Evolutionary conservation across 2,329 filamentous ascomycete species (phyloP), one percentile per base, ranked within the genome.

Genomic region (Ceratocystis ficicola): DNA sequence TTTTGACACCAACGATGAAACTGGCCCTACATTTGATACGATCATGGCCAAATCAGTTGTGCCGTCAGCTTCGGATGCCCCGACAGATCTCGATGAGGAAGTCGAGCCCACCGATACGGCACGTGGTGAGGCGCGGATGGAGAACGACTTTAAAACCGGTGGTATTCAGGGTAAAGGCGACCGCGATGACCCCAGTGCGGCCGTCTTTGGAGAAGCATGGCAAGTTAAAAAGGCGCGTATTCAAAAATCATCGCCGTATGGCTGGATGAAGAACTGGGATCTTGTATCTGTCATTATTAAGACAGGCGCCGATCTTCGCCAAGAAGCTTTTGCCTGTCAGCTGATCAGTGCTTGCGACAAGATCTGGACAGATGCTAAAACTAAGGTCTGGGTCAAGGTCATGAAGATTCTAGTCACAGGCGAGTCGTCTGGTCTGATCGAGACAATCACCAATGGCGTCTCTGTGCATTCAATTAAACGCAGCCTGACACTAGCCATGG

Each of bases 201-300:
- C 89, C 8, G 90, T 90, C 4, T 93, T 94, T 74, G 89, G 90
- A 67, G 89, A 94, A 75, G 89, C 89, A 22, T 94, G 89, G 89
- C 84, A 87, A 70, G 82, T 86, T 65, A 94, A 94, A 75, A 89
- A 88, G 71, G 89, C 93, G 74, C 87, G 89, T 22, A 90, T 94
- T 73, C 83, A 89, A 68, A 87, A 88, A 71, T 88, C 88, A 1
- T 93, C 89, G 0, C 89, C 89, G 0, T 94, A 92, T 72, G 89
- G 89, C 8, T 90, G 88, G 84, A 90, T 91, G 86, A 89, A 89
- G 76, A 93, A 91, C 72, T 94, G 89, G 89, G 89, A 94, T 72
- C 80, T 94, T 28, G 80, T 94, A 69, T 92, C 88, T 72, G 89
- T 94, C 68, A 94, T 94, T 72, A 87, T 94, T 71, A 94, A 94